Percentiles rank a stretch among this genome's conserved stretches.
These are phyloP conservation scores for Backusella macrospora DNA, from an alignment of 192 early-diverging fungal genomes.

Conservation along the genomic window DNA sequence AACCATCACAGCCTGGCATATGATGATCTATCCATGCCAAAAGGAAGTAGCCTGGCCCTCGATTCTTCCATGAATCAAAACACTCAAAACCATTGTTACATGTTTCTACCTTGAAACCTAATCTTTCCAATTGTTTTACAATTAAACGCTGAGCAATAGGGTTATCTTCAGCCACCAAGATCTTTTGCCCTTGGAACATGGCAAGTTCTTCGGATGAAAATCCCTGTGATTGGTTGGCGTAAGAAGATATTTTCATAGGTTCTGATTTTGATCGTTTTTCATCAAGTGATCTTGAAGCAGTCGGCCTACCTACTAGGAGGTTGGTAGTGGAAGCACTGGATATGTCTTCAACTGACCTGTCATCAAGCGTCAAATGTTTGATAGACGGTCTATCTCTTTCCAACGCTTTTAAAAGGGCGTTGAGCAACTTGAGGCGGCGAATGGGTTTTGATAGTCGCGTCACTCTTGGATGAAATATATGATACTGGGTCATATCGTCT, in stretches of 20 bases:
- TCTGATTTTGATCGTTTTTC: conserved; percentile 1
- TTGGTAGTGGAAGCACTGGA: not conserved
- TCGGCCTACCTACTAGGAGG: not conserved
- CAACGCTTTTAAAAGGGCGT: not conserved
- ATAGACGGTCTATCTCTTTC: conserved; percentile 5
- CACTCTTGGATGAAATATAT: conserved; percentile 16
- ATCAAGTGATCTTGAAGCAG: not conserved
- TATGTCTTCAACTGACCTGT: not conserved
- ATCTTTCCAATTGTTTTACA: conserved; percentile 20
- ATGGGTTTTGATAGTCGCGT: conserved; percentile 30
- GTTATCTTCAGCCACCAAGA: conserved; percentile 39
- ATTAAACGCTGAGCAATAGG: conserved; percentile 41
- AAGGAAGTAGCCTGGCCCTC: conserved; percentile 28
- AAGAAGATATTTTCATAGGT: not conserved
- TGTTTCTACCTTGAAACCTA: conserved; percentile 24
- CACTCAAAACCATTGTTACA: conserved; percentile 26
- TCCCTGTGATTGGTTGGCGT: conserved; percentile 6
- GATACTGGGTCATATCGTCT: not conserved
- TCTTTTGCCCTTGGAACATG: conserved; percentile 22
- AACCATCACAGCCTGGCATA: conserved; percentile 51
- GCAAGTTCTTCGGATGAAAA: conserved; percentile 25
- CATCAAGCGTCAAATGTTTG: not conserved
- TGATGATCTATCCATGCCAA: conserved; percentile 51
- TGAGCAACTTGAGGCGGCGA: conserved; percentile 25
- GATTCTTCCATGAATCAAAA: conserved; percentile 21